phyloP scores from a whole-genome alignment of 805 yeast species.

The Yarrowia osloensis region DNA sequence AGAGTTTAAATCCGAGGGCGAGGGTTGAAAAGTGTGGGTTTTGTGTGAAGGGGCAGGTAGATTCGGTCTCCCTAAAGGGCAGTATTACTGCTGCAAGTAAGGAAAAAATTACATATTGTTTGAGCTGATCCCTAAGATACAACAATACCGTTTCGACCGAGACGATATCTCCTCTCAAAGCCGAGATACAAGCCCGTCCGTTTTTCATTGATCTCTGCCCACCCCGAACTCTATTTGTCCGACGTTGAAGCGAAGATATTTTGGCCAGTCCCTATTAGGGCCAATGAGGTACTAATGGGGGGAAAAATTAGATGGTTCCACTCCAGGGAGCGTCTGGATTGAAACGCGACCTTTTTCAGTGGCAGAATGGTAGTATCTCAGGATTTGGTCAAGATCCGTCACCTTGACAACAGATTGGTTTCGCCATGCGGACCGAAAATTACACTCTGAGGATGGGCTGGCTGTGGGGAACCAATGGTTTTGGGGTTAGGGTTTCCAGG shows the following conservation, averaged over 20 bases:
- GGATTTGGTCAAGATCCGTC: slow-evolving; percentile 1
- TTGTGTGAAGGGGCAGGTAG: slow-evolving; percentile 10
- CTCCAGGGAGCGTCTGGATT: background rate
- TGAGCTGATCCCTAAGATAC: too few species aligned
- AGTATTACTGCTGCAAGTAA: background rate
- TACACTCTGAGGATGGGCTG: slow-evolving; percentile 28
- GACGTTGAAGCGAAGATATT: slow-evolving; percentile 4
- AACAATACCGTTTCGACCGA: background rate
- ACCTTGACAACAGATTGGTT: slow-evolving; percentile 30
- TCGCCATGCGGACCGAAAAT: slow-evolving; percentile 25
- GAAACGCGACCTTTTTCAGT: background rate
- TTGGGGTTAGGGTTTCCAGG: slow-evolving; percentile 25
- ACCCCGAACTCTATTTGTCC: slow-evolving; percentile 4
- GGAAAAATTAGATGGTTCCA: background rate
- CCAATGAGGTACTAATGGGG: background rate
- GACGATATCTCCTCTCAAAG: background rate
- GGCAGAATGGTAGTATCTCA: background rate
- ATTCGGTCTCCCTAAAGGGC: background rate
- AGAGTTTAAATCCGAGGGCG: slow-evolving; percentile 23
- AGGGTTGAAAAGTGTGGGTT: slow-evolving; percentile 17
- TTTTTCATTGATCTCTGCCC: slow-evolving; percentile 8
- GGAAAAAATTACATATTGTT: background rate
- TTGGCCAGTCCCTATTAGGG: background rate
- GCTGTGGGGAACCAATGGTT: slow-evolving; percentile 30
- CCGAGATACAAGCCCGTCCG: background rate